Percentiles rank a stretch among this genome's conserved stretches.
Conservation (phyloP, 2,329 filamentous ascomycete genomes). For the Neofusicoccum sp. region DNA sequence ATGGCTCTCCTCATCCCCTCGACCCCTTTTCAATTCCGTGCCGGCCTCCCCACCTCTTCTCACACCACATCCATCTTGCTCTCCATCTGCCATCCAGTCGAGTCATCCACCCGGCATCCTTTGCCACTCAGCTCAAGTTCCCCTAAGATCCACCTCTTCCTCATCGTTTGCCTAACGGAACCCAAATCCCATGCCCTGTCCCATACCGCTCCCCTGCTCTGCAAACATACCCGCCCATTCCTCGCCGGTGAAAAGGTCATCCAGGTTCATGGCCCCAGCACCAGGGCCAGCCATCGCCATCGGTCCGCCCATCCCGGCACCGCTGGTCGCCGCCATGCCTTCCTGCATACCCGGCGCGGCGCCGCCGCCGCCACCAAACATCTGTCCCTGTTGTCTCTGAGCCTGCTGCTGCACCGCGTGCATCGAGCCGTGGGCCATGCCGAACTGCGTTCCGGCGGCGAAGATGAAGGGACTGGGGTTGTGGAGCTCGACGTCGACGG, state of each 20-base stretch:
- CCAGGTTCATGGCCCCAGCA: constrained; percentile 22
- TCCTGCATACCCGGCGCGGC: not conserved
- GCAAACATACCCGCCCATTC: constrained; percentile 42
- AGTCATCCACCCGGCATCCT: not conserved
- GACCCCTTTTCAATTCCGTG: too few relatives aligned
- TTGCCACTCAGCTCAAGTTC: not conserved
- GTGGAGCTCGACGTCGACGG: constrained; percentile 15
- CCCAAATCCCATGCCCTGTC: constrained; percentile 18
- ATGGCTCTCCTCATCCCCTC: not conserved
- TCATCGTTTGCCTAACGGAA: not conserved
- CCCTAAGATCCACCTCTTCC: not conserved
- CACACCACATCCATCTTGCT: too few relatives aligned
- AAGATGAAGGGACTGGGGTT: constrained; percentile 15
- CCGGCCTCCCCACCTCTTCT: too few relatives aligned
- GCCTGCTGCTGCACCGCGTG: constrained; percentile 16
- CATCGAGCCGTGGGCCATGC: constrained; percentile 2
- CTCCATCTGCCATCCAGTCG: too few relatives aligned
- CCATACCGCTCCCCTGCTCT: constrained; percentile 33
- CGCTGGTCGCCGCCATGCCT: not conserved
- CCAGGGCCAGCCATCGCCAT: constrained; percentile 10
- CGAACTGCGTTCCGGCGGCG: constrained; percentile 9
- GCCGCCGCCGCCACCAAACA: not conserved
- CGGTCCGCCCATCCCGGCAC: not conserved
- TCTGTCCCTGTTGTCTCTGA: not conserved
- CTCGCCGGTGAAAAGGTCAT: constrained; percentile 38